These are phyloP conservation scores for Pestalotiopsis sp. DNA, from an alignment of 2,329 filamentous ascomycete species.

Conservation along the genomic window DNA sequence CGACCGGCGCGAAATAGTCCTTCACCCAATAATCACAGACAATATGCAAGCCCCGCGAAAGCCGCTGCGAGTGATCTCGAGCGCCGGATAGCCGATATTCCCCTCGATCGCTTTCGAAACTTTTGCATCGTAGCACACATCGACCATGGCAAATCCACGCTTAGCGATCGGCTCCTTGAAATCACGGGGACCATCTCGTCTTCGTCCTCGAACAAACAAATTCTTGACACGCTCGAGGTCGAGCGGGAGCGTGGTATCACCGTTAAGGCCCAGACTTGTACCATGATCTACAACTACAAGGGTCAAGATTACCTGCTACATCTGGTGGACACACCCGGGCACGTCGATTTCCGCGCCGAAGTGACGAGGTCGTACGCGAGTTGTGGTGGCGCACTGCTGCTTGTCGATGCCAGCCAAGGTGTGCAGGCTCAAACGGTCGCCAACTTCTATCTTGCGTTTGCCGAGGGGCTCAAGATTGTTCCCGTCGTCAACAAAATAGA, in stretches of 20 bases:
- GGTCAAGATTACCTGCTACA: slow-evolving; percentile 91
- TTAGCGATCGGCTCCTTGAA: slow-evolving; percentile 90
- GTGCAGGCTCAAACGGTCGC: slow-evolving; percentile 98
- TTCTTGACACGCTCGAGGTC: slow-evolving; percentile 95
- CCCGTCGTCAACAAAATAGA: slow-evolving; percentile 98
- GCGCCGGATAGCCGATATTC: slow-evolving; percentile 70
- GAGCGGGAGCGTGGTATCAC: slow-evolving; percentile 96
- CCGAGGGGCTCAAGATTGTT: slow-evolving; percentile 82
- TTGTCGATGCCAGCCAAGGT: slow-evolving; percentile 95
- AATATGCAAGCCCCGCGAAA: slow-evolving; percentile 3
- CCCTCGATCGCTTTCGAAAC: slow-evolving; percentile 82
- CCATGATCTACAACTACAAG: slow-evolving; percentile 89
- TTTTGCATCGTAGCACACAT: slow-evolving; percentile 99
- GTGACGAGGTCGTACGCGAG: slow-evolving; percentile 95
- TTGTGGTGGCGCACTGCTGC: slow-evolving; percentile 87
- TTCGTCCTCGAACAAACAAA: slow-evolving; percentile 85
- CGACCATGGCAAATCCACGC: slow-evolving; percentile 97
- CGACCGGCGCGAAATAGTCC: background rate
- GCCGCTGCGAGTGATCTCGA: slow-evolving; percentile 46
- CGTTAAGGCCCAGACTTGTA: slow-evolving; percentile 98
- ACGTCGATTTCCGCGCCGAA: slow-evolving; percentile 97
- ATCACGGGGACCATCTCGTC: slow-evolving; percentile 89
- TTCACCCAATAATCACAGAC: slow-evolving; percentile 19
- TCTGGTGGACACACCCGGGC: slow-evolving; percentile 93
- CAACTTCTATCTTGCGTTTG: slow-evolving; percentile 97